Base-by-base conservation (phyloP, 2,329 filamentous ascomycete genomes). In the Verticillium albo-atrum region DNA sequence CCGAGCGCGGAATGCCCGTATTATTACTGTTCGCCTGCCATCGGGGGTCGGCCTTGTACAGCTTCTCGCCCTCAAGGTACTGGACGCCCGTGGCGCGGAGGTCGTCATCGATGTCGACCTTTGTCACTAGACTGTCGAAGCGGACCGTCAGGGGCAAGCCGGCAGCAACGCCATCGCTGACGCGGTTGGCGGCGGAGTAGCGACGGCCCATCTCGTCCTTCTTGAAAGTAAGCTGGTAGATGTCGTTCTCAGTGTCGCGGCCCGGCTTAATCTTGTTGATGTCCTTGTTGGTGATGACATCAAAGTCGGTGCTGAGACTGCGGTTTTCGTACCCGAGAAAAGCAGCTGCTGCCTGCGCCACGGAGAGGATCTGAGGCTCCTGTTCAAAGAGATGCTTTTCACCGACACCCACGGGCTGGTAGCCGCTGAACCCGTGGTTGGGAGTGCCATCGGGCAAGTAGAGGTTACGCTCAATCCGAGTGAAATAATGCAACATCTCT, bases 351-450 rank as follows among this genome's bases (percentile, higher is more conserved):
- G 62, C 65, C 54, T 74, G 72, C 14, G 78, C 77, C 23, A 81
- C 73, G 2, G 78, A 78, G 20, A 74, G 75, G 12, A 73, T 69
- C 65, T 81, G 75, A 10, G 70, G 68, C 58, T 83, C 80, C 47
- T 75, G 68, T 6, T 75, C 68, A 9, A 82, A 76, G 20, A 82
- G 72, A 25, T 70, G 73, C 55, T 81, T 68, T 28, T 79, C 74
- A 1, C 79, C 78, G 23, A 78, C 54, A 4, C 55, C 58, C 12
- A 59, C 59, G 1, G 69, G 54, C 72, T 74, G 30, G 77, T 79
- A 83, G 3, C 80, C 81, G 37, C 78, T 66, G 60, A 76, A 80
- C 9, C 81, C 82, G 63, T 84, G 81, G 3, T 79, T 80, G 9
- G 65, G 54, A 4, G 65, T 67, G 5, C 66, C 66, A 15, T 66